Evolutionary conservation across 2,329 filamentous ascomycete genomes (phyloP), one percentile per base, ranked within the genome.

Genomic region (Fusarium haematococcum): DNA sequence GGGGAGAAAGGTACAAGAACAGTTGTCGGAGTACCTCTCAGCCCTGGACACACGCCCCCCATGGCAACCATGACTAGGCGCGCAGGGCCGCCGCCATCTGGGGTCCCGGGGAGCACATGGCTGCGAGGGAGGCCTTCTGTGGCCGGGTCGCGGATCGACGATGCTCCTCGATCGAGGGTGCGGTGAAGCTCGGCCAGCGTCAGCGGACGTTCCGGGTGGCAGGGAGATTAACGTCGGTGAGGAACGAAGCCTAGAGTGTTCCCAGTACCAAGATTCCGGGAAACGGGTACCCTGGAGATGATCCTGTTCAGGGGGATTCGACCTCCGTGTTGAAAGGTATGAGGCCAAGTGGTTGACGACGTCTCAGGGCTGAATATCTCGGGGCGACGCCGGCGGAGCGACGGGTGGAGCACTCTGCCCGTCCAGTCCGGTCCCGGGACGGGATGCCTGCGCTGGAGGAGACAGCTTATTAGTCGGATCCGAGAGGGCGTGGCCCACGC

Each of bases 341-440:
- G 56, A 39, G 56, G 35, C 23, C 35, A n/a, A 37, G 52, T 57
- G 32, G 30, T 60, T 37, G 43, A 50, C 16, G 35, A 43, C 8
- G 43, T 59, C 9, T 48, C 63, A 56, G 50, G 50, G 64, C 52
- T 72, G 57, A 50, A 70, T 74, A 68, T 75, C 54, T 58, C 64
- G 41, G 56, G 56, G 58, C 61, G 57, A 70, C 41, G 61, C 57
- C 52, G 57, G 60, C 68, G 67, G 60, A 66, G 57, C 52, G 32
- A n/a, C 58, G 58, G 56, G 67, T 66, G 73, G 76, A 73, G 65
- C 43, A 41, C 6, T 33, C 52, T 48, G 57, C 59, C 65, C 52
- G 52, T 73, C 70, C 75, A 77, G 73, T 78, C 75, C 75, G 69
- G 76, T 57, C 67, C 71, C 68, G 71, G 76, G 66, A 75, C 61